Evolutionary conservation across 495 filamentous ascomycete genomes (phyloP).

Genomic region (Penicillium dipodomyicola): DNA sequence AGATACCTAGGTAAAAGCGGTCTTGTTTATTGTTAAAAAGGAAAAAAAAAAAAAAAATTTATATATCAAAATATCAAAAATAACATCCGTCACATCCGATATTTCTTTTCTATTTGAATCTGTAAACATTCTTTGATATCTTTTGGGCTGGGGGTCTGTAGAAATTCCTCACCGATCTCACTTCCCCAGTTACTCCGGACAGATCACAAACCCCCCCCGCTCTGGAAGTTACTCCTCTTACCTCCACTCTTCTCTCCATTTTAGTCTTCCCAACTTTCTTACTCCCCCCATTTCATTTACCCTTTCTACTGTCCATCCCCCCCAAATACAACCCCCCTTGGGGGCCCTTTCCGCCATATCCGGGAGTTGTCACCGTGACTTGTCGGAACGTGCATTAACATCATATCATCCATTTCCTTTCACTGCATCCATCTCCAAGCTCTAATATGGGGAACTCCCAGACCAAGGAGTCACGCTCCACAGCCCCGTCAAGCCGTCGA

Average conservation of each 20-base stretch:
- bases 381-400: background rate
- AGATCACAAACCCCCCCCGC: slow-evolving; percentile 14
- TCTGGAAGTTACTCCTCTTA: slow-evolving; percentile 18
- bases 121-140: background rate
- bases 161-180: slow-evolving; percentile 16
- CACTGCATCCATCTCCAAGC: slow-evolving; percentile 8
- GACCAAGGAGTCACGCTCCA: slow-evolving; percentile 55
- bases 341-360: slow-evolving; percentile 15
- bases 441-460: slow-evolving; percentile 57
- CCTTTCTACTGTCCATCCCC: slow-evolving; percentile 8
- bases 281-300: slow-evolving; percentile 1
- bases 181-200: slow-evolving; percentile 31
- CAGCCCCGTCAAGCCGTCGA: slow-evolving; percentile 32
- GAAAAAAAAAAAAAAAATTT: no score
- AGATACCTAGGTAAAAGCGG: background rate
- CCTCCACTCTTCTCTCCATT: slow-evolving; percentile 14
- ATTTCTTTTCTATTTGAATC: background rate
- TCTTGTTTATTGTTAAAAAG: no score
- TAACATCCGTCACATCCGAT: slow-evolving; percentile 8
- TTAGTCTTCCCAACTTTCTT: background rate
- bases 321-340: slow-evolving; percentile 7
- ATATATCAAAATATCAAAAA: background rate
- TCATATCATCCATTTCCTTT: slow-evolving; percentile 2
- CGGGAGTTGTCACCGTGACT: slow-evolving; percentile 19
- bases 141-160: background rate